Percentiles rank a stretch among this genome's conserved stretches.
These are phyloP conservation scores for Prunus padus DNA, from an alignment of 306 rosid species.

Conservation along the genomic window DNA sequence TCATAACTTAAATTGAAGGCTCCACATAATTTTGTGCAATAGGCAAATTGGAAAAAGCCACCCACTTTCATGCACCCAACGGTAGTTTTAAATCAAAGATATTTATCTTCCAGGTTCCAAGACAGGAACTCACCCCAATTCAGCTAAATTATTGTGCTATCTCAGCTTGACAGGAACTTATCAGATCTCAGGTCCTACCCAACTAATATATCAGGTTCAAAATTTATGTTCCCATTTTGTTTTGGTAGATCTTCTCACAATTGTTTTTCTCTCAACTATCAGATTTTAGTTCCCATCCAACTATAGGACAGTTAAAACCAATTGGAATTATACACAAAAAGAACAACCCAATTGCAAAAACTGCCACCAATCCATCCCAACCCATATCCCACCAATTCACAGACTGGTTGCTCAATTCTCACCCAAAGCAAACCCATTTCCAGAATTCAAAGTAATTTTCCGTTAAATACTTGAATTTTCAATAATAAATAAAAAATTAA, in stretches of 20 bases:
- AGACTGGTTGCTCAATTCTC: background rate
- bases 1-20: background rate
- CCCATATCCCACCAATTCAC: background rate
- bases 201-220: background rate
- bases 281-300: slow-evolving; percentile 12
- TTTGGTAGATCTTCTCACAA: slow-evolving; percentile 12
- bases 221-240: background rate
- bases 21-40: background rate
- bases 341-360: background rate
- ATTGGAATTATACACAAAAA: background rate
- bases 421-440: slow-evolving; percentile 11
- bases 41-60: slow-evolving; percentile 16
- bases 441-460: slow-evolving; percentile 4
- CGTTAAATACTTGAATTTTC: slow-evolving; percentile 2
- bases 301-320: background rate
- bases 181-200: slow-evolving; percentile 4
- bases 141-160: background rate
- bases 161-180: background rate
- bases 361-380: background rate
- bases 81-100: background rate
- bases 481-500: background rate
- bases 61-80: slow-evolving; percentile 9
- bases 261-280: background rate
- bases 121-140: background rate
- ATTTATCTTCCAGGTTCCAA: slow-evolving; percentile 4